Evolutionary conservation across 768 basidiomycete genomes (phyloP), one percentile per base, ranked within the genome.

Genomic region (Boletellus ananiceps): DNA sequence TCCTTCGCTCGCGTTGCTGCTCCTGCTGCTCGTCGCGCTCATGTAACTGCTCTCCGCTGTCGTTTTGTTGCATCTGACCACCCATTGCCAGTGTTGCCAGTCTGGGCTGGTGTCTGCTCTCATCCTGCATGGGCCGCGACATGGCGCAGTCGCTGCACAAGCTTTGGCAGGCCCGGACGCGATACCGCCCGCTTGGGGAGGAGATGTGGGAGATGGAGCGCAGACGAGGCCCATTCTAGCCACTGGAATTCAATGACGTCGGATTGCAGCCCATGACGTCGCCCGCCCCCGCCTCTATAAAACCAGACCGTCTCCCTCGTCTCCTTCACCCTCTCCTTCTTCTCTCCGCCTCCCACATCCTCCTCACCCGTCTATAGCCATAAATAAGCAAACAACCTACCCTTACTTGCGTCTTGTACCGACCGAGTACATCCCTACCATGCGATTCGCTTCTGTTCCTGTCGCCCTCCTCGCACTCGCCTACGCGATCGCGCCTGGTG

Each of bases 81-180:
- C 40, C 31, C 11, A 33, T 58, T 39, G 14, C 19, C 15, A 82
- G 80, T 34, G 61, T 76, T 34, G 72, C 76, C 14, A 69, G 76
- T 25, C 58, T 85, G 7, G 74, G 75, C 36, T 84, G 84, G 81
- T 87, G 84, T 59, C 65, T 84, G 51, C 65, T 86, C 43, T 83
- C 83, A 31, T 85, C 83, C 7, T 84, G 84, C 68, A 62, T 86
- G 50, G 84, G 84, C 21, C 46, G 29, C 46, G 46, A 47, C 14
- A 33, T 47, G 19, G 15, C 39, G 25, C 67, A 65, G 25, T 63
- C 69, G n/a, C 52, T 81, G 19, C 68, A 70, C 29, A 72, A 72
- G 38, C 57, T 83, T 19, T 81, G 79, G 31, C 27, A 21, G 21
- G 34, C 29, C 11, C 71, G 50, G 51, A 67, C 27, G 57, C 65